These are phyloP conservation scores for Gymnopilus junonius DNA, from an alignment of 768 basidiomycete genomes.

Conservation along the genomic window DNA sequence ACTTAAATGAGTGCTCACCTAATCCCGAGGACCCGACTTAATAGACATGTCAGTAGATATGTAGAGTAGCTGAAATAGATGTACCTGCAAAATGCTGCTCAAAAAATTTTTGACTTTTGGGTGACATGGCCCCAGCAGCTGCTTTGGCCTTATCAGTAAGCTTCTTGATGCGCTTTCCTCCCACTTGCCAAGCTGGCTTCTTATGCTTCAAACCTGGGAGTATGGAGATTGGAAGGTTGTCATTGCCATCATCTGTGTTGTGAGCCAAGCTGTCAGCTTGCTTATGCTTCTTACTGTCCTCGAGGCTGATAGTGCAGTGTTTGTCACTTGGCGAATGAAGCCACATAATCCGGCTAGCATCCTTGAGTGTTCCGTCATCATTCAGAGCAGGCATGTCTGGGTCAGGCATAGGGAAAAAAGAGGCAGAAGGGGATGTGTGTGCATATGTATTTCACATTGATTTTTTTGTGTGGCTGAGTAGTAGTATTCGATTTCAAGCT, in stretches of 20 bases:
- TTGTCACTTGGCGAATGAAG: background rate
- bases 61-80: too few relatives aligned
- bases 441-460: too few relatives aligned
- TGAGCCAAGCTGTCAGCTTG: background rate
- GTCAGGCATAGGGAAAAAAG: too few relatives aligned
- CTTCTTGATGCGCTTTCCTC: background rate
- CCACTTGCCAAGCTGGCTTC: background rate
- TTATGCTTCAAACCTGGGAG: background rate
- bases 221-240: background rate
- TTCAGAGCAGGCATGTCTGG: background rate
- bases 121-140: background rate
- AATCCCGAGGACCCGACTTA: background rate
- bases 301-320: background rate
- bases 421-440: too few relatives aligned
- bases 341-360: background rate
- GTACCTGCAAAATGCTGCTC: background rate
- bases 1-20: background rate
- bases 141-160: background rate
- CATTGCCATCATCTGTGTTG: background rate
- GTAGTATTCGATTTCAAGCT: too few relatives aligned
- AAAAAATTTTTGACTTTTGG: background rate
- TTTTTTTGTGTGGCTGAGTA: too few relatives aligned
- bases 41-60: too few relatives aligned
- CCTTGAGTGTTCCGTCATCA: background rate
- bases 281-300: background rate